Percentiles rank a stretch among this genome's conserved stretches.
phyloP scores from a whole-genome alignment of 176 grass and related monocot species.

The Luzula sylvatica region DNA sequence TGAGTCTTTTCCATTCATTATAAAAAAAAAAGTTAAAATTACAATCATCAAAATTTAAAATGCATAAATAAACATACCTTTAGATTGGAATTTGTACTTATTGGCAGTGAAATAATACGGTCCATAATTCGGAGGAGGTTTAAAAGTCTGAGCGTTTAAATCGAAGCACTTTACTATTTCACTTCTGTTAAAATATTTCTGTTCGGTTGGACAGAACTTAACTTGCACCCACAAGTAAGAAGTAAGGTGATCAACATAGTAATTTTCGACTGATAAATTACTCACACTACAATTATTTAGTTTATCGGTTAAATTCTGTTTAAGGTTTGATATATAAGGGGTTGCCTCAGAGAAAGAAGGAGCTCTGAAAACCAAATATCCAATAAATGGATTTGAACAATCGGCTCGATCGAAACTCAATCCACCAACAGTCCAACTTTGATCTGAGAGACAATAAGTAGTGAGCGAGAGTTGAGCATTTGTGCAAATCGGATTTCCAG shows the following conservation, averaged over 20 bases:
- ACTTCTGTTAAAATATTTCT: slow-evolving; percentile 33
- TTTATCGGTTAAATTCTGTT: not conserved
- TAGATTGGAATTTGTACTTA: slow-evolving; percentile 24
- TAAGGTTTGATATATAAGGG: not conserved
- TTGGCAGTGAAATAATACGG: slow-evolving; percentile 36
- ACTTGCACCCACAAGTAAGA: slow-evolving; percentile 31
- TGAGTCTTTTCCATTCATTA: no score
- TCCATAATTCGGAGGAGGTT: slow-evolving; percentile 25
- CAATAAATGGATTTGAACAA: slow-evolving; percentile 54
- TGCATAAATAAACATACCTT: slow-evolving; percentile 20
- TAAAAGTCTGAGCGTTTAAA: slow-evolving; percentile 35
- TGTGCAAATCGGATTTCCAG: slow-evolving; percentile 54
- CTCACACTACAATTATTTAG: slow-evolving; percentile 9
- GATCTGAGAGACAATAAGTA: slow-evolving; percentile 2
- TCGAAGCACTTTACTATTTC: slow-evolving; percentile 43
- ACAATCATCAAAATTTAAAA: not conserved
- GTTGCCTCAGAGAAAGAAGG: slow-evolving; percentile 26
- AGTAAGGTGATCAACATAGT: not conserved
- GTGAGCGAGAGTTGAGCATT: slow-evolving; percentile 21
- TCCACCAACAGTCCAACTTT: not conserved
- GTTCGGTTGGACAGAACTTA: slow-evolving; percentile 29
- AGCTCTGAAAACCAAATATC: slow-evolving; percentile 52
- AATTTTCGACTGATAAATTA: slow-evolving; percentile 9
- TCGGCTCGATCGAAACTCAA: not conserved
- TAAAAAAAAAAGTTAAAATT: no score